Evolutionary conservation across 768 basidiomycete species (phyloP).

Genomic region (Lentinula boryana): DNA sequence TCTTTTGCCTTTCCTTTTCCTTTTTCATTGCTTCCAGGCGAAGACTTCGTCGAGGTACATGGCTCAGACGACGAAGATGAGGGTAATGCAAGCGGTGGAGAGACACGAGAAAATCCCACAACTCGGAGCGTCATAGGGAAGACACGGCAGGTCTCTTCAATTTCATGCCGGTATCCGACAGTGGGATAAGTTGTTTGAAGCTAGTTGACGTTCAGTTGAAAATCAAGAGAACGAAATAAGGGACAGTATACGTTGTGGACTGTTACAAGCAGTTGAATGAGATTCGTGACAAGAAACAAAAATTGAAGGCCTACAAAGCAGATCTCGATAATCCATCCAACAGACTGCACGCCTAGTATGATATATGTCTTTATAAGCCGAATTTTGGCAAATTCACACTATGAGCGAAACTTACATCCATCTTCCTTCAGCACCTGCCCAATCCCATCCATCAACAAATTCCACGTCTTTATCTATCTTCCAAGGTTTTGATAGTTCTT

Average conservation of each 20-base stretch:
- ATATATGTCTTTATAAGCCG: not conserved
- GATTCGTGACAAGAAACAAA: not conserved
- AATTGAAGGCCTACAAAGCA: slow-evolving; percentile 34
- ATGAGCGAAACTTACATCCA: slow-evolving; percentile 37
- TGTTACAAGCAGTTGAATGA: slow-evolving; percentile 8
- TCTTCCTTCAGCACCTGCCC: slow-evolving; percentile 49
- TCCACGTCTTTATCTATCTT: slow-evolving; percentile 12
- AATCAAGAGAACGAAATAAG: not conserved
- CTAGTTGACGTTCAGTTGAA: not conserved
- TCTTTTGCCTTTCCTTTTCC: not conserved
- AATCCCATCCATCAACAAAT: slow-evolving; percentile 43
- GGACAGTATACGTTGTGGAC: slow-evolving; percentile 31
- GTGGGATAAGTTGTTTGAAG: not conserved
- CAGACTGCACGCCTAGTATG: slow-evolving; percentile 43
- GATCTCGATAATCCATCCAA: slow-evolving; percentile 54
- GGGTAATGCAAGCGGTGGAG: slow-evolving; percentile 6
- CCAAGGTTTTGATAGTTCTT: not conserved
- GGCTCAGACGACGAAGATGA: slow-evolving; percentile 8
- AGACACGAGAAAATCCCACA: slow-evolving; percentile 24
- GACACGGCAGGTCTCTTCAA: slow-evolving; percentile 43
- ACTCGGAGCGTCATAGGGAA: slow-evolving; percentile 46
- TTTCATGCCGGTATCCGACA: slow-evolving; percentile 9
- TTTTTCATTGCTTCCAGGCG: slow-evolving; percentile 3
- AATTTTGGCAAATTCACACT: not conserved
- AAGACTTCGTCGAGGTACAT: slow-evolving; percentile 9